phyloP scores from a whole-genome alignment of 305 asterid species.

The Petunia hybrid region DNA sequence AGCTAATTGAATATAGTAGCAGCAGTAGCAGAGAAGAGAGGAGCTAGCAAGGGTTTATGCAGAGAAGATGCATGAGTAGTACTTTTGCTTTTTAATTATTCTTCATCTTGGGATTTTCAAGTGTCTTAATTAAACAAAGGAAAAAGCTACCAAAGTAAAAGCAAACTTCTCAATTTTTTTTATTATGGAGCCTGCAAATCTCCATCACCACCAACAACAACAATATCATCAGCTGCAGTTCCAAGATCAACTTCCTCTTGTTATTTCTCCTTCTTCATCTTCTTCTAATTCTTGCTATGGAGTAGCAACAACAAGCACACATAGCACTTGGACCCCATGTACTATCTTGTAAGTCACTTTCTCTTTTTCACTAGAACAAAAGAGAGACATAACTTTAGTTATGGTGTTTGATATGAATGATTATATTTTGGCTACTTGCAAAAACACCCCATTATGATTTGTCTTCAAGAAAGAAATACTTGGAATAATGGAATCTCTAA shows the following conservation, averaged over 20 bases:
- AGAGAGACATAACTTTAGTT: slow-evolving; percentile 2
- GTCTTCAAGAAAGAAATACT: slow-evolving; percentile 22
- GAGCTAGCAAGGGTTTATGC: slow-evolving; percentile 18
- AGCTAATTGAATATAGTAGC: not conserved
- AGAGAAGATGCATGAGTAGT: slow-evolving; percentile 12
- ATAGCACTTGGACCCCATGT: slow-evolving; percentile 64
- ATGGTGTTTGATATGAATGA: slow-evolving; percentile 34
- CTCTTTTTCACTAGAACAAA: slow-evolving; percentile 28
- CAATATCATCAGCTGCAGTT: slow-evolving; percentile 51
- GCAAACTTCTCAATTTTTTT: slow-evolving; percentile 21
- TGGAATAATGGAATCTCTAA: slow-evolving; percentile 43
- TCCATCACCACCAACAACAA: slow-evolving; percentile 54
- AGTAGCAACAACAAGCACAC: slow-evolving; percentile 39
- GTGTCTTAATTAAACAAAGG: slow-evolving; percentile 39
- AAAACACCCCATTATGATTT: slow-evolving; percentile 35
- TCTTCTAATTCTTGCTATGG: slow-evolving; percentile 56
- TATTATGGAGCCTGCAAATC: slow-evolving; percentile 80
- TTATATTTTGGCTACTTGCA: slow-evolving; percentile 43
- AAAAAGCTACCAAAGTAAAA: not conserved
- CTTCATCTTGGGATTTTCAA: slow-evolving; percentile 89
- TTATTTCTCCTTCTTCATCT: slow-evolving; percentile 56
- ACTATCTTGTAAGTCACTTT: slow-evolving; percentile 71
- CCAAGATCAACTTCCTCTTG: slow-evolving; percentile 44
- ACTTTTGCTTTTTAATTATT: slow-evolving; percentile 44
- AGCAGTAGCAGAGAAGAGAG: slow-evolving; percentile 33